phyloP scores from a whole-genome alignment of 208 protist genomes.

The Endotrypanum monterogeii region DNA sequence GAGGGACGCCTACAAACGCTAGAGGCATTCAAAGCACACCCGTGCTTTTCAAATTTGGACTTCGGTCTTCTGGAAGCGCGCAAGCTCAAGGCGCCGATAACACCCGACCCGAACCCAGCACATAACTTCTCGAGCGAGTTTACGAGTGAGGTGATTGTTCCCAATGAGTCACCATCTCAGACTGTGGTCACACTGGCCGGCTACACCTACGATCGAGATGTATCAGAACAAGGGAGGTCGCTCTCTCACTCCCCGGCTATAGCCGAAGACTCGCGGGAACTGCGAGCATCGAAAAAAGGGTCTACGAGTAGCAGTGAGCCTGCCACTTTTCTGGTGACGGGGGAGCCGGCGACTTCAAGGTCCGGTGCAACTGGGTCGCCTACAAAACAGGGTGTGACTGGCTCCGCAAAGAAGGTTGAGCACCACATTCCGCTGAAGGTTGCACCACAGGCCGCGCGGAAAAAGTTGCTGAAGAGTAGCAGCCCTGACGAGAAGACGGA shows the following conservation, averaged over 20 bases:
- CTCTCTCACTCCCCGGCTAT: constrained; percentile 5
- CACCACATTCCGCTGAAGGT: constrained; percentile 3
- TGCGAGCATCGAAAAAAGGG: neutral
- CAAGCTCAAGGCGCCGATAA: constrained; percentile 74
- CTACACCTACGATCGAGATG: constrained; percentile 58
- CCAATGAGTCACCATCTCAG: constrained; percentile 28
- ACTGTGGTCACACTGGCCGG: constrained; percentile 49
- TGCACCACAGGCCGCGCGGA: constrained; percentile 14
- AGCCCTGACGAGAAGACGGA: constrained; percentile 7
- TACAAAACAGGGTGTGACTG: neutral
- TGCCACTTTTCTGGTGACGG: neutral
- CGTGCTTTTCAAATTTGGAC: constrained; percentile 84
- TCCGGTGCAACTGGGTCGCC: constrained; percentile 1
- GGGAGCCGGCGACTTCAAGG: neutral
- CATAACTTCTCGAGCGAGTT: constrained; percentile 88
- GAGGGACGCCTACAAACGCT: constrained; percentile 70
- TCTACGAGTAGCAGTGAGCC: constrained; percentile 1
- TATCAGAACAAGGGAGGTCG: constrained; percentile 2
- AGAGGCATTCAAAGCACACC: constrained; percentile 83
- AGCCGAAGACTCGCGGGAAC: constrained; percentile 5
- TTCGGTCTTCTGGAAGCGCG: constrained; percentile 65
- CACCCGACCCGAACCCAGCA: constrained; percentile 57
- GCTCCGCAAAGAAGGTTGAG: neutral
- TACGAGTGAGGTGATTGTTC: constrained; percentile 49
- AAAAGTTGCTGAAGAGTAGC: constrained; percentile 14